A percentile compares a stretch with the other conserved stretches of the same genome.
Conservation (phyloP, 2,329 filamentous ascomycete genomes). For the Penicillium rolfsii region DNA sequence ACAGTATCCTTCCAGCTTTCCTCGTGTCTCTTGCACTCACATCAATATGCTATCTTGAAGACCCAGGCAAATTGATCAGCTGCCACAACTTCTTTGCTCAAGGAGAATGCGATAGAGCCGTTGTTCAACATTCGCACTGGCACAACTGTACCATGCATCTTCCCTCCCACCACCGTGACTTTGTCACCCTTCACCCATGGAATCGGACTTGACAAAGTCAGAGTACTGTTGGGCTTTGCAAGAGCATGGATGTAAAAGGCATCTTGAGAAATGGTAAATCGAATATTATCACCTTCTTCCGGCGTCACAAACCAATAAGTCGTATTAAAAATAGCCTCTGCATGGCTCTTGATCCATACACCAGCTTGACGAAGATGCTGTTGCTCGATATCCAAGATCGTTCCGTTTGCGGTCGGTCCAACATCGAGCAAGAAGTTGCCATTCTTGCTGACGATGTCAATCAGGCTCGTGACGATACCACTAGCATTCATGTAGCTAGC, state of each 20-base stretch:
- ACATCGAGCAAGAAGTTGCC: conserved; percentile 62
- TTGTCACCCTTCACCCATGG: conserved; percentile 54
- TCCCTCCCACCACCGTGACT: conserved; percentile 50
- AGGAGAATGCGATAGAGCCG: conserved; percentile 34
- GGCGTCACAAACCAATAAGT: conserved; percentile 58
- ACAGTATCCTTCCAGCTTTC: neutral
- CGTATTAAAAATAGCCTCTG: conserved; percentile 61
- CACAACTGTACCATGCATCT: conserved; percentile 35
- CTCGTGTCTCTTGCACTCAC: no score
- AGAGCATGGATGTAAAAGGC: conserved; percentile 59
- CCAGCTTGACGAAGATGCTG: conserved; percentile 56
- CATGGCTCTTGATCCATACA: conserved; percentile 57
- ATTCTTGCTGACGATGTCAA: conserved; percentile 60
- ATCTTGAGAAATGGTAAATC: conserved; percentile 57
- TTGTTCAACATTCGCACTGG: conserved; percentile 34
- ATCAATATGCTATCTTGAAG: conserved; percentile 45
- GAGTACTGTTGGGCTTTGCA: conserved; percentile 45
- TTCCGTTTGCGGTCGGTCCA: conserved; percentile 60
- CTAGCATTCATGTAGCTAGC: conserved; percentile 57
- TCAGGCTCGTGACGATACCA: conserved; percentile 52
- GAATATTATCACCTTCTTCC: conserved; percentile 47
- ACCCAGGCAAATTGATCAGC: conserved; percentile 50
- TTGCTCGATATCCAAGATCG: conserved; percentile 55
- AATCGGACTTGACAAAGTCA: conserved; percentile 50
- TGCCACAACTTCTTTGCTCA: conserved; percentile 37